These are phyloP conservation scores for Phytophthora pseudosyringae DNA, from an alignment of 352 stramenopile species.

Conservation along the genomic window DNA sequence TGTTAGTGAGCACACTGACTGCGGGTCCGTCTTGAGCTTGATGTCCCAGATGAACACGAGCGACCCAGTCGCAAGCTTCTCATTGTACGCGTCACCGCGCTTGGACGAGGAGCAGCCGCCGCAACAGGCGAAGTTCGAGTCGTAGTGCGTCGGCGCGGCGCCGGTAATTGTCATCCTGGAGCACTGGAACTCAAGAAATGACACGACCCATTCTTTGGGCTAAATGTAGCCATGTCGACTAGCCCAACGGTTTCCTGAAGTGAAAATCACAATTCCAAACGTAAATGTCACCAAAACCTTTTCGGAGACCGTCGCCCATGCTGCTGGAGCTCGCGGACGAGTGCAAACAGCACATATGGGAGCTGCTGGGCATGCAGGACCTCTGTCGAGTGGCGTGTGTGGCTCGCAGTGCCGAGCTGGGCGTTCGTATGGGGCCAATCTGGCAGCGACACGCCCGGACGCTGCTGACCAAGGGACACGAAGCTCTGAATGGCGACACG, in stretches of 20 bases:
- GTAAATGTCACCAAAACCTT: conserved; percentile 5
- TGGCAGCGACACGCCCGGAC: conserved; percentile 46
- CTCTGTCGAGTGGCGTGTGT: conserved; percentile 62
- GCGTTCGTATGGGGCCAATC: conserved; percentile 44
- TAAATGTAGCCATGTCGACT: conserved; percentile 28
- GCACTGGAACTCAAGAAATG: conserved; percentile 1
- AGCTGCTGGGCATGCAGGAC: conserved; percentile 50
- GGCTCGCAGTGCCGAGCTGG: conserved; percentile 32
- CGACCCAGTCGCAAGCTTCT: conserved; percentile 54
- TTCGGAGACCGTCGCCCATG: conserved; percentile 23
- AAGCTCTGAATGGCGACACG: conserved; percentile 18
- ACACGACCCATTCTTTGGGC: conserved; percentile 1
- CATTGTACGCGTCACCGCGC: conserved; percentile 53
- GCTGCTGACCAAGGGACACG: conserved; percentile 35
- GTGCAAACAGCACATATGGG: conserved; percentile 70
- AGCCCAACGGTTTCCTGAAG: conserved; percentile 14
- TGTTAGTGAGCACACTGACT: conserved; percentile 47
- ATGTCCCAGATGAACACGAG: conserved; percentile 75
- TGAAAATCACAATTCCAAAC: conserved; percentile 11
- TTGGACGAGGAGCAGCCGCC: conserved; percentile 70
- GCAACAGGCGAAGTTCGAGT: conserved; percentile 72
- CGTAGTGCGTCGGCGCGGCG: conserved; percentile 29
- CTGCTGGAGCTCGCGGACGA: conserved; percentile 59
- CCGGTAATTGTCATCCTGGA: conserved; percentile 34
- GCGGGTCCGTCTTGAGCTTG: conserved; percentile 62